phyloP scores from a whole-genome alignment of 768 basidiomycete genomes.

The Leucogyrophana mollusca region DNA sequence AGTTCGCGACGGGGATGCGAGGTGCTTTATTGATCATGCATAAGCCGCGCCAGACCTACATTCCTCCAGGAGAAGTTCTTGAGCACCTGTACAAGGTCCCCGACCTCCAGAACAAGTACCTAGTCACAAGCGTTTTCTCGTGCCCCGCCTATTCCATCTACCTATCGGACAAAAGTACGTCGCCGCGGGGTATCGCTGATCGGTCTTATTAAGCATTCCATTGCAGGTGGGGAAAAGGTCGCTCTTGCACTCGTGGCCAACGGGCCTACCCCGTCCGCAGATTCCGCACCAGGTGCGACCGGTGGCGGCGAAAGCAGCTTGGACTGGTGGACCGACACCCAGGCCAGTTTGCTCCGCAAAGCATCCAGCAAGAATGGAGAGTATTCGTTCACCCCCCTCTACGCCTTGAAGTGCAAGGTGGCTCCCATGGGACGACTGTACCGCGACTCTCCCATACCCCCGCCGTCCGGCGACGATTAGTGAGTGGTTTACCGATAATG shows the following conservation, averaged over 20 bases:
- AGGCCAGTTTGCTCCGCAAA: slow-evolving; percentile 19
- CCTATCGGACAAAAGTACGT: slow-evolving; percentile 8
- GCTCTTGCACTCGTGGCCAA: slow-evolving; percentile 19
- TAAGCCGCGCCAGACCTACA: slow-evolving; percentile 17
- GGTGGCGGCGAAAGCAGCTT: slow-evolving; percentile 11
- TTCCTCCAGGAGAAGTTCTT: slow-evolving; percentile 14
- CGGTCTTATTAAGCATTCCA: too few relatives aligned
- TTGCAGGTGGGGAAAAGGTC: slow-evolving; percentile 21
- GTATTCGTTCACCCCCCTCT: slow-evolving; percentile 27
- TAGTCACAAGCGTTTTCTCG: slow-evolving; percentile 17
- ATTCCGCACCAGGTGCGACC: slow-evolving; percentile 4
- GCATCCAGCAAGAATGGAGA: slow-evolving; percentile 18
- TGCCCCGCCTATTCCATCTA: slow-evolving; percentile 18
- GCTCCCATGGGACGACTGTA: not conserved
- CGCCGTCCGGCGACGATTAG: slow-evolving; percentile 9
- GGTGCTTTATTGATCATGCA: slow-evolving; percentile 30
- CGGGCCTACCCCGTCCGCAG: slow-evolving; percentile 10
- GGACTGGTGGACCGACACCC: slow-evolving; percentile 20
- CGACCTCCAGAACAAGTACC: slow-evolving; percentile 11
- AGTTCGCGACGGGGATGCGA: slow-evolving; percentile 17
- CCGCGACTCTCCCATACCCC: slow-evolving; percentile 7
- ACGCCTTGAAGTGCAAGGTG: slow-evolving; percentile 16
- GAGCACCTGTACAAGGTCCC: slow-evolving; percentile 13
- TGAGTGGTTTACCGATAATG: slow-evolving; percentile 10
- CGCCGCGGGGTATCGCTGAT: too few relatives aligned